Base-by-base conservation (phyloP, 345 rosid species). In the Syzygium grande region DNA sequence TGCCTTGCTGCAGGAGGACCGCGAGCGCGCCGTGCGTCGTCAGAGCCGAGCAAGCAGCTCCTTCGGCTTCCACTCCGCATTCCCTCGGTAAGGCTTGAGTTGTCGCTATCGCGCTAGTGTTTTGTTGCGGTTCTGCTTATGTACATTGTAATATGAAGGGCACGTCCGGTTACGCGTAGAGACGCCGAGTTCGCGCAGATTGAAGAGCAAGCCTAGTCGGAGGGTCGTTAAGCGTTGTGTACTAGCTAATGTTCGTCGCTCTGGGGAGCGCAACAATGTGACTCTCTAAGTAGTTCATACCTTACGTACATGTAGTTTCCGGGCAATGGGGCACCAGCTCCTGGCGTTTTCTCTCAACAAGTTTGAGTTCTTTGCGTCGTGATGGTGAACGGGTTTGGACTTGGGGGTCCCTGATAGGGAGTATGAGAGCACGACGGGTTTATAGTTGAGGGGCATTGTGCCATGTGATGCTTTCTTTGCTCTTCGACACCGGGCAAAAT, bases 11-110 rank as follows among this genome's bases (percentile, higher is more conserved):
- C 51, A 90, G 91, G 91, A 92, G 92, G 93, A 87, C 93, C 84
- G 89, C 89, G 92, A 89, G 49, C 29, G 41, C 91, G 91, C 92
- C 98, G 54, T 52, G 94, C 89, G 86, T 92, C 78, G 95, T 91
- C 12, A 91, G 92, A 54, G 92, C 98, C 55, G 95, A 95, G 56
- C 95, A 92, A 51, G 61, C 38, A 27, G 86, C 89, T n/a, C 85
- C 95, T 14, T 51, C 89, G 38, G 59, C 89, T 89, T 88, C 93
- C 43, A 77, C 92, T 73, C 90, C 94, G 88, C 88, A 85, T 87
- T 92, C 86, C 91, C 94, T 88, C 86, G 96, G 99, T 95, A 87
- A 80, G 83, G 84, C 52, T 52, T 34, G 25, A 16, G 5, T 22
- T 0, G 0, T 68, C 25, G 6, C 49, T 22, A 9, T 73, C 25